Evolutionary conservation across 148 eudicot genomes (phyloP), one percentile per base, ranked within the genome.

Genomic region (Spergularia bocconei): DNA sequence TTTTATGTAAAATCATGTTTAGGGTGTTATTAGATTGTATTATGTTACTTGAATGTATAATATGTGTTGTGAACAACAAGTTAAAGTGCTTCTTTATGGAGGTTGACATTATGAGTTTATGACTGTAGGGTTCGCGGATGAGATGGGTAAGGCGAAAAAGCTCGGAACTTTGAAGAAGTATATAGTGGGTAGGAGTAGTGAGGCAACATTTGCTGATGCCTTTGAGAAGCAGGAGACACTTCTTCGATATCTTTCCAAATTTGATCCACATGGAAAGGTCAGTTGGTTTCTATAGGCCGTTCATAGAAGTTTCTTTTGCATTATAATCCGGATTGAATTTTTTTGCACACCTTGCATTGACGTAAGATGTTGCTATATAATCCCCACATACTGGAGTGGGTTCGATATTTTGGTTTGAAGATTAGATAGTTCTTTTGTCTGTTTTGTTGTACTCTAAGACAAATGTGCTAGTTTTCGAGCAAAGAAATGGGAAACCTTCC

Each of bases 221-320:
- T 88, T 92, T 56, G 89, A 79, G 82, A 92, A 88, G 90, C 91
- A 90, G 72, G 95, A 90, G 80, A 87, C 84, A 3, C 87, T 92
- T 69, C 81, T 92, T 69, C 88, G 95, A 53, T 86, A 61, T 72
- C 92, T 92, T 20, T 91, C 85, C 14, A 87, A 82, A 51, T 81
- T 83, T 36, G 91, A 90, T 90, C 82, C 88, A n/a, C 76, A 88
- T n/a, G 95, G 95, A 74, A 89, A 88, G 89, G 97, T 92, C 65
- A 54, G 81, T 81, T 67, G 21, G 36, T 48, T 60, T 68, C 44
- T 23, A 23, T 68, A 13, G 56, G 63, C 19, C 19, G 47, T 65
- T 16, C 17, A 66, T 17, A 39, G 50, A 13, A 29, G 48, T 66
- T 12, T 13, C 16, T 19, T 21, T 66, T n/a, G 20, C 17, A 38